Conservation (phyloP, 225 moss, liverwort and hornwort genomes). For the Sphagnum contortum region DNA sequence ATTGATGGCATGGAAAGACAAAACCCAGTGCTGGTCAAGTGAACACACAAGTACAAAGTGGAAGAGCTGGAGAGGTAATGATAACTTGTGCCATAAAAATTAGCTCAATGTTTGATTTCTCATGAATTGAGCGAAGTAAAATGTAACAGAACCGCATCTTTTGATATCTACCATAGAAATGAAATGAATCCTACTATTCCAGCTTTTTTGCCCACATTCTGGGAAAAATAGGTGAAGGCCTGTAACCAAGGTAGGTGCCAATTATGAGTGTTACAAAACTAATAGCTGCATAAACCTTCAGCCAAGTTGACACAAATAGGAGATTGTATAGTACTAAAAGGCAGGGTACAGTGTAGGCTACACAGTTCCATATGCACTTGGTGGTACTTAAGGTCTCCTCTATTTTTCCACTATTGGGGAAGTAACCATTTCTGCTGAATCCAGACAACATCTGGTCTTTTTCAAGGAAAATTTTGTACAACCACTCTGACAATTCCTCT, state of each 20-base stretch:
- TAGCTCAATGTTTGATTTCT: too few relatives aligned
- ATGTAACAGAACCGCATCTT: too few relatives aligned
- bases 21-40: too few relatives aligned
- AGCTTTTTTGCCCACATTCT: too few relatives aligned
- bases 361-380: conserved; percentile 34
- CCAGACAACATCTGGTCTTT: conserved; percentile 62
- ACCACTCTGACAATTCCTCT: conserved; percentile 60
- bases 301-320: conserved; percentile 43
- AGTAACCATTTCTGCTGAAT: conserved; percentile 58
- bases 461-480: conserved; percentile 58
- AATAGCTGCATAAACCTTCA: conserved; percentile 46
- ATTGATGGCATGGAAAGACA: too few relatives aligned
- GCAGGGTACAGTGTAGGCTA: conserved; percentile 20
- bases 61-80: too few relatives aligned
- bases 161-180: too few relatives aligned
- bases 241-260: conserved; percentile 6
- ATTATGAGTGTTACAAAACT: conserved; percentile 35
- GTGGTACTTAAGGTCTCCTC: conserved; percentile 48
- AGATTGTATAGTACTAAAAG: conserved; percentile 30
- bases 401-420: conserved; percentile 42
- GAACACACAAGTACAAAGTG: too few relatives aligned
- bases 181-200: too few relatives aligned
- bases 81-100: too few relatives aligned
- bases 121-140: too few relatives aligned
- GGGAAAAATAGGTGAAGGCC: too few relatives aligned